These are phyloP conservation scores for Salvia miltiorrhiza DNA, from an alignment of 257 asterid species.

Conservation along the genomic window DNA sequence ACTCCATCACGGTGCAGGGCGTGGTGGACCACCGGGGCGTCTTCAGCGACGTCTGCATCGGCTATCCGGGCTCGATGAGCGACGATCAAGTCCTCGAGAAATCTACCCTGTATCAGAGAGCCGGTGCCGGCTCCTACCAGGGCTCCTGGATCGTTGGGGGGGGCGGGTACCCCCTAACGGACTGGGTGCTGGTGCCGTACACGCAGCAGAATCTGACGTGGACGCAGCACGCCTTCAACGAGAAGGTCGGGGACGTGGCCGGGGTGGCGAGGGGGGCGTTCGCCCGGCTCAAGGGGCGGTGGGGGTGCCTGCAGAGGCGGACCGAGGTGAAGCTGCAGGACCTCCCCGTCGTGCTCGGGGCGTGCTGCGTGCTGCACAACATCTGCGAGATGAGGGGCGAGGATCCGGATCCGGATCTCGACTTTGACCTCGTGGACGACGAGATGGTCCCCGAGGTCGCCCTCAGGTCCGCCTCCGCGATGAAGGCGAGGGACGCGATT, in stretches of 20 bases:
- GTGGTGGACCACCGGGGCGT: constrained; percentile 81
- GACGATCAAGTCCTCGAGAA: constrained; percentile 87
- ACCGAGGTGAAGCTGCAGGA: constrained; percentile 91
- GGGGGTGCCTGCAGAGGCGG: constrained; percentile 87
- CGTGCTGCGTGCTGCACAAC: constrained; percentile 91
- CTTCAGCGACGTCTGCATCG: constrained; percentile 78
- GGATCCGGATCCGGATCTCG: constrained; percentile 40
- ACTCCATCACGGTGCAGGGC: constrained; percentile 87
- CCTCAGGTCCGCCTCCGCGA: constrained; percentile 60
- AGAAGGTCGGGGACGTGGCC: constrained; percentile 63
- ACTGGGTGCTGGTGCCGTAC: constrained; percentile 92
- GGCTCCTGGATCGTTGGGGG: constrained; percentile 81
- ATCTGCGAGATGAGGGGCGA: constrained; percentile 83
- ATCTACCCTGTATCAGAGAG: constrained; percentile 73
- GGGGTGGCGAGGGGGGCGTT: constrained; percentile 54
- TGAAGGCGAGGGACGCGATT: constrained; percentile 68
- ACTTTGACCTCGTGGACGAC: constrained; percentile 73
- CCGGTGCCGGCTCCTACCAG: constrained; percentile 63
- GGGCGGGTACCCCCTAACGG: constrained; percentile 73
- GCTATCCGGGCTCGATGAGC: constrained; percentile 95
- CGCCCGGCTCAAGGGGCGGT: constrained; percentile 72
- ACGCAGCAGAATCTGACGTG: constrained; percentile 75
- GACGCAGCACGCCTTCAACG: constrained; percentile 92
- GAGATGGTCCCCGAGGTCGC: constrained; percentile 75
- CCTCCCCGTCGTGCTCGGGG: constrained; percentile 84